phyloP scores from a whole-genome alignment of 345 rosid genomes.

The Moricandia moricandioides region DNA sequence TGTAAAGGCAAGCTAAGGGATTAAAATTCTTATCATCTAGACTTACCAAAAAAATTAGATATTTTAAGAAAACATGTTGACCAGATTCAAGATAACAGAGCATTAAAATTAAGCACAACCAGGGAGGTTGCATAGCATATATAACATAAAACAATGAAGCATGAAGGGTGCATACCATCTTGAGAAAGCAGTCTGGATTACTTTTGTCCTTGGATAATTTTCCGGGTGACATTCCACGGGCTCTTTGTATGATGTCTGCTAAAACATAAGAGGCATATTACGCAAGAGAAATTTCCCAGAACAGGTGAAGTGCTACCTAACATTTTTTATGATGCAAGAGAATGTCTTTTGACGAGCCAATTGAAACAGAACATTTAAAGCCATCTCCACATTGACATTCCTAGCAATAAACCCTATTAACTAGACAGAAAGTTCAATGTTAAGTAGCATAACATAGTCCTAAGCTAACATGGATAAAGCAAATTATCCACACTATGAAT shows the following conservation, averaged over 20 bases:
- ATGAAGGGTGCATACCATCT: slow-evolving; percentile 68
- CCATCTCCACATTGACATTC: not conserved
- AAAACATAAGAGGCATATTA: slow-evolving; percentile 24
- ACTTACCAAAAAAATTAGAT: not conserved
- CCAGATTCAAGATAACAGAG: not conserved
- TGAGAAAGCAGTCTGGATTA: slow-evolving; percentile 77
- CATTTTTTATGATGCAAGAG: not conserved
- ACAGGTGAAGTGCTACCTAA: not conserved
- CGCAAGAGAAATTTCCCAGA: not conserved
- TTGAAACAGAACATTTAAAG: slow-evolving; percentile 3
- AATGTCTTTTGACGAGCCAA: not conserved
- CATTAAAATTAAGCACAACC: not conserved
- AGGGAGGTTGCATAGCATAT: not conserved
- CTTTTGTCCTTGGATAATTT: slow-evolving; percentile 50
- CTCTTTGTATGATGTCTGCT: slow-evolving; percentile 56
- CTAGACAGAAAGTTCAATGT: not conserved
- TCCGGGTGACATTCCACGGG: slow-evolving; percentile 71
- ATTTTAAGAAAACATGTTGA: not conserved
- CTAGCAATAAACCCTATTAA: slow-evolving; percentile 8
- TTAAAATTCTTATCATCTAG: not conserved
- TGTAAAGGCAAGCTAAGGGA: slow-evolving; percentile 9
- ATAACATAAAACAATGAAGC: not conserved
- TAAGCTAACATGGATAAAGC: slow-evolving; percentile 6
- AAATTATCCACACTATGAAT: not conserved
- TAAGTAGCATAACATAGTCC: slow-evolving; percentile 3